Conservation (phyloP, 805 yeast species). For the Ogataea neopini region DNA sequence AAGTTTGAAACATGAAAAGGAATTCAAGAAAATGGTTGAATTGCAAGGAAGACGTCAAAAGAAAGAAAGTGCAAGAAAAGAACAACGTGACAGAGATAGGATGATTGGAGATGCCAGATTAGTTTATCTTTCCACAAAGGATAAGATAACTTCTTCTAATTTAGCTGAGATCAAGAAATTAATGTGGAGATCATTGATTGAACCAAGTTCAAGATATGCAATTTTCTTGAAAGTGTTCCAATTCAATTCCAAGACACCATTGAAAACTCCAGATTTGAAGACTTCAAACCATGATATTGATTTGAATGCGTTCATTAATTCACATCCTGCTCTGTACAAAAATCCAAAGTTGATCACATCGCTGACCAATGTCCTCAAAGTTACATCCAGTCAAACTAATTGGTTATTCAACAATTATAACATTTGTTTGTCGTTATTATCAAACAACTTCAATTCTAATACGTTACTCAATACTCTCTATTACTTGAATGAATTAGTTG, state of each 20-base stretch:
- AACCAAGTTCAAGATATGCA: conserved; percentile 19
- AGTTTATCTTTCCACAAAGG: conserved; percentile 30
- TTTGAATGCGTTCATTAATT: conserved; percentile 21
- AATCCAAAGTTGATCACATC: conserved; percentile 24
- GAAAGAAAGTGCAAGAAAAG: conserved; percentile 34
- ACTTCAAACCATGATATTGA: conserved; percentile 14
- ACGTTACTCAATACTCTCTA: conserved; percentile 23
- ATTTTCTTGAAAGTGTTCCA: conserved; percentile 24
- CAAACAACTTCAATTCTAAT: conserved; percentile 17
- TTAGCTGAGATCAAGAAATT: conserved; percentile 36
- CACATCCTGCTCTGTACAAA: conserved; percentile 21
- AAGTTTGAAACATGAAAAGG: conserved; percentile 54
- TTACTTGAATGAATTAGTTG: conserved; percentile 24
- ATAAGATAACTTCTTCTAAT: conserved; percentile 30
- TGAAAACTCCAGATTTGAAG: conserved; percentile 13
- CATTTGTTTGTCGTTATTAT: conserved; percentile 15
- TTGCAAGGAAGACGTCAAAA: conserved; percentile 34
- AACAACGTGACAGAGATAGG: conserved; percentile 34
- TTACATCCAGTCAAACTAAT: conserved; percentile 16
- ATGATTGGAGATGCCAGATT: conserved; percentile 38
- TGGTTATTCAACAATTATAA: conserved; percentile 24
- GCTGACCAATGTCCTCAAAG: conserved; percentile 20
- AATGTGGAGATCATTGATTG: conserved; percentile 34
- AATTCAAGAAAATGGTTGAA: conserved; percentile 44
- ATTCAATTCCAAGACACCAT: conserved; percentile 4